Evolutionary conservation across 345 rosid genomes (phyloP).

Genomic region (Dipteronia sinensis): DNA sequence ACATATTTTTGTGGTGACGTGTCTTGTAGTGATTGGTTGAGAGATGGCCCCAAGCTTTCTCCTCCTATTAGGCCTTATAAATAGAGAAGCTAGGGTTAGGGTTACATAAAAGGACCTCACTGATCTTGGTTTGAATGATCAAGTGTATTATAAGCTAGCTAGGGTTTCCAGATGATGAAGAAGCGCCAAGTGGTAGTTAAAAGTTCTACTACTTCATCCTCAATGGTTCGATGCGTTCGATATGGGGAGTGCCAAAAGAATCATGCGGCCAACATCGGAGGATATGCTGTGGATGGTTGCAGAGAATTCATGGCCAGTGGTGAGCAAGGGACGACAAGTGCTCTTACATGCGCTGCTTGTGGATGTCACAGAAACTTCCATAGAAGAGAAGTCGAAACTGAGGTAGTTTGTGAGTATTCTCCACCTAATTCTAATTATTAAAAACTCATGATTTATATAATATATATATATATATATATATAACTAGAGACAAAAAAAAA

Average conservation of each 20-base stretch:
- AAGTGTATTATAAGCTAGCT: conserved; percentile 11
- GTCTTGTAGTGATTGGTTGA: conserved; percentile 35
- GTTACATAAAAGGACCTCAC: conserved; percentile 31
- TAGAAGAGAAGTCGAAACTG: conserved; percentile 58
- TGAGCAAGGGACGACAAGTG: conserved; percentile 39
- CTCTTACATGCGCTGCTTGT: conserved; percentile 70
- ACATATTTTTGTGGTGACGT: conserved; percentile 19
- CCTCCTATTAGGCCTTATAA: conserved; percentile 29
- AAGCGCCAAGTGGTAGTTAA: conserved; percentile 51
- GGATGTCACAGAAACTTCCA: conserved; percentile 82
- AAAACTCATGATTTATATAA: neutral
- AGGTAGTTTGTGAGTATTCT: conserved; percentile 69
- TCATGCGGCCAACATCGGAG: conserved; percentile 76
- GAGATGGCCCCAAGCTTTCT: conserved; percentile 19
- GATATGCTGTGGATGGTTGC: conserved; percentile 80
- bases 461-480: too few relatives aligned
- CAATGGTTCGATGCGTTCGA: conserved; percentile 33
- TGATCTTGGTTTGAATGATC: conserved; percentile 24
- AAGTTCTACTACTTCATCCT: conserved; percentile 39
- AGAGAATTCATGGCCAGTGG: conserved; percentile 76
- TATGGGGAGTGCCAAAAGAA: conserved; percentile 79
- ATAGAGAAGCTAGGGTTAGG: conserved; percentile 59
- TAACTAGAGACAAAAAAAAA: neutral
- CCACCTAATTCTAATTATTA: conserved; percentile 43
- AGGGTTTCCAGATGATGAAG: conserved; percentile 45